Base-by-base conservation (phyloP, 768 basidiomycete species). In the Mycena indigotica region DNA sequence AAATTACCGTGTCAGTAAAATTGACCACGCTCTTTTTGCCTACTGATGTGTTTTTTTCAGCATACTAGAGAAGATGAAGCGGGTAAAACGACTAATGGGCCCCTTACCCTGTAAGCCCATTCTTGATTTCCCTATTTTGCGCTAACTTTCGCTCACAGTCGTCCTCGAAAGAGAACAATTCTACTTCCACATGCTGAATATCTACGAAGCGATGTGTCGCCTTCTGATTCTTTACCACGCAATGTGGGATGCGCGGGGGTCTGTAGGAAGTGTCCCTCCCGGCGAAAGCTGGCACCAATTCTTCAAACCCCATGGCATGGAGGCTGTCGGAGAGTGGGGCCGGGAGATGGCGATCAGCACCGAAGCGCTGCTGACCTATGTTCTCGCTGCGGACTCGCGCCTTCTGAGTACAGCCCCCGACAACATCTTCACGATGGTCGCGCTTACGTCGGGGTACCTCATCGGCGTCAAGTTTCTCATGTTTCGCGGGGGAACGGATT, bases 401-500 rank as follows among this genome's bases (percentile, higher is more conserved):
- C 56, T 74, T 17, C 62, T 77, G 53, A 69, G 72, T 56, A 69
- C 76, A 1, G 74, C 76, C 12, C 77, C 77, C 1, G 77, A 77
- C 60, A 69, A 66, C 40, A 44, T 78, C 32, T 78, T 75, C 60
- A 67, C 69, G n/a, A 77, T 77, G 77, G 63, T 78, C 38, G 67
- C 73, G 1, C 70, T 77, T 26, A 73, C 76, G 48, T 69, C 76
- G 1, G 66, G 74, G 2, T 75, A 72, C 29, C 48, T 77, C 46
- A 66, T 78, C 28, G 61, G 72, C 13, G 70, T 70, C 29, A 77
- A 75, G 61, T 75, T 76, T 64, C 67, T 75, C 12, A 55, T 69
- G 32, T 67, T 72, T 51, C 68, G 71, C 28, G 62, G 63, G 0
- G 69, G 69, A 3, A 70, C 66, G 39, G 66, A 66, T 21, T 65